Evolutionary conservation across 2,329 filamentous ascomycete genomes (phyloP).

Genomic region (Apiospora kogelbergensis): DNA sequence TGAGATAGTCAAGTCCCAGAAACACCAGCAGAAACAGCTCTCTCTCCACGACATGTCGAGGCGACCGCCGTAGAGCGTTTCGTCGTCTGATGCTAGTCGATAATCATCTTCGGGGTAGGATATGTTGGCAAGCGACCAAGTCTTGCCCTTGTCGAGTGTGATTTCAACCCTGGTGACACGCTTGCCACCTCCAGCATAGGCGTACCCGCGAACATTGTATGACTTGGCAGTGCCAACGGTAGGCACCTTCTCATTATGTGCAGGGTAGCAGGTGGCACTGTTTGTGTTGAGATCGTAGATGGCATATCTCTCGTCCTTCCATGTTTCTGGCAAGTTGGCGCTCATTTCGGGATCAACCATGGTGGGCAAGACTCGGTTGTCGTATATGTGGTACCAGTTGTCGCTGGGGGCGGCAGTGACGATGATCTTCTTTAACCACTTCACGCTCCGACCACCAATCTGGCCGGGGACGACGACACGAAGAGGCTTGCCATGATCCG

Average conservation of each 20-base stretch:
- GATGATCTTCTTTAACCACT: constrained; percentile 84
- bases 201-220: constrained; percentile 77
- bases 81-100: constrained; percentile 57
- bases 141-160: constrained; percentile 78
- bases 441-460: constrained; percentile 89
- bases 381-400: constrained; percentile 95
- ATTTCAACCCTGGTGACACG: constrained; percentile 81
- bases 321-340: constrained; percentile 71
- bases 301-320: constrained; percentile 87
- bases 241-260: constrained; percentile 69
- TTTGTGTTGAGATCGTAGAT: constrained; percentile 93
- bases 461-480: constrained; percentile 84
- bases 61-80: constrained; percentile 70
- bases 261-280: constrained; percentile 76
- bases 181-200: constrained; percentile 85
- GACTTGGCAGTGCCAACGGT: constrained; percentile 46
- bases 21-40: constrained; percentile 86
- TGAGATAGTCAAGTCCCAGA: constrained; percentile 75
- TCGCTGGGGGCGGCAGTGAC: constrained; percentile 78
- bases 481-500: constrained; percentile 84
- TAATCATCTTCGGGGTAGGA: constrained; percentile 86
- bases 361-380: constrained; percentile 87
- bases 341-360: constrained; percentile 82
- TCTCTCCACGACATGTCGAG: constrained; percentile 83
- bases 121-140: constrained; percentile 76